Evolutionary conservation across 2,329 filamentous ascomycete species (phyloP).

Genomic region (Teratosphaeria destructans): DNA sequence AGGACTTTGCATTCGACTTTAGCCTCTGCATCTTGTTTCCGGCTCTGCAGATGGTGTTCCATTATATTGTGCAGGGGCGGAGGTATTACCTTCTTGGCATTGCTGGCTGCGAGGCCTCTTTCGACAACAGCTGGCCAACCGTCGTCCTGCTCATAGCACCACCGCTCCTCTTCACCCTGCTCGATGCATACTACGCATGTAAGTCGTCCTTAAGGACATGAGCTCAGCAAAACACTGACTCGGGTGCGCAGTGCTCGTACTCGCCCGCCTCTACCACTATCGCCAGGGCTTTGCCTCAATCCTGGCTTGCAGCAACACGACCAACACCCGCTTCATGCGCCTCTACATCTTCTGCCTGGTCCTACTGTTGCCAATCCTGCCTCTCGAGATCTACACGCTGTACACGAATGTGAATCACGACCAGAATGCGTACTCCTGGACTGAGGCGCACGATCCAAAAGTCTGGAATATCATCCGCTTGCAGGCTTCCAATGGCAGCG

Average conservation of each 20-base stretch:
- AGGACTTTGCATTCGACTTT: constrained; percentile 41
- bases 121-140: constrained; percentile 48
- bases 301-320: constrained; percentile 43
- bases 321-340: constrained; percentile 50
- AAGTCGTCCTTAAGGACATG: constrained; percentile 18
- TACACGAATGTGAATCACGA: constrained; percentile 26
- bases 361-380: constrained; percentile 42
- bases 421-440: constrained; percentile 36
- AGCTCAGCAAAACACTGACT: background rate
- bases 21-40: constrained; percentile 48
- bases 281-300: constrained; percentile 48
- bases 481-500: constrained; percentile 33
- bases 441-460: constrained; percentile 36
- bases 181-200: constrained; percentile 50
- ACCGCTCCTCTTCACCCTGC: constrained; percentile 43
- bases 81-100: constrained; percentile 51
- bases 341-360: constrained; percentile 48
- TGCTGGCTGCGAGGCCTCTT: constrained; percentile 46
- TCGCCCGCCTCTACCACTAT: constrained; percentile 52
- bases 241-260: constrained; percentile 41
- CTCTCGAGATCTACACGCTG: constrained; percentile 43
- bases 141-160: constrained; percentile 46
- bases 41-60: constrained; percentile 43
- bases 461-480: constrained; percentile 41
- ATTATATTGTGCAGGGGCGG: constrained; percentile 49